Conservation (phyloP, 495 filamentous ascomycete species). For the Aspergillus sclerotioniger region DNA sequence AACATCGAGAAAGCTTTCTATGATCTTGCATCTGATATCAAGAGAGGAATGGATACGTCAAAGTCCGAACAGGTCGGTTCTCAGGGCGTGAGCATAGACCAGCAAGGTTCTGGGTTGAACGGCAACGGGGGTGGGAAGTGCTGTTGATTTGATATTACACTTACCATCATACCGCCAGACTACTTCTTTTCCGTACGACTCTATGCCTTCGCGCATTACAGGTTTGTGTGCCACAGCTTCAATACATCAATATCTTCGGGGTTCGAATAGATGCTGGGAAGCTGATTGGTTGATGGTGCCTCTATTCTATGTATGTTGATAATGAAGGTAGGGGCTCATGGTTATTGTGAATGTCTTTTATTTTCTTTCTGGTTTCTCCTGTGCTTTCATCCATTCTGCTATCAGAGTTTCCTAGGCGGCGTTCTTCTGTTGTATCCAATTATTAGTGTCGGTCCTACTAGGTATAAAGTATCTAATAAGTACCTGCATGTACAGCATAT, state of each 20-base stretch:
- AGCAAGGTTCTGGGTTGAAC: slow-evolving; percentile 55
- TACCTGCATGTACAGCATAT: too few species aligned
- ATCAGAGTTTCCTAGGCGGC: neutral
- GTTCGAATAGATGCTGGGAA: neutral
- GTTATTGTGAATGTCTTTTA: slow-evolving; percentile 7
- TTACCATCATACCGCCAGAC: neutral
- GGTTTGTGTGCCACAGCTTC: neutral
- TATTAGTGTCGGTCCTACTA: neutral
- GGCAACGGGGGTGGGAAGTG: slow-evolving; percentile 73
- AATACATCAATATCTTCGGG: neutral
- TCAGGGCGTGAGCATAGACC: slow-evolving; percentile 70
- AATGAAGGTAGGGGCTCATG: slow-evolving; percentile 4
- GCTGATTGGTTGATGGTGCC: neutral
- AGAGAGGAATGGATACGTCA: slow-evolving; percentile 75
- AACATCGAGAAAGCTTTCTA: slow-evolving; percentile 99
- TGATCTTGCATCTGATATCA: slow-evolving; percentile 92
- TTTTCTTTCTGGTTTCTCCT: neutral
- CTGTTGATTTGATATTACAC: slow-evolving; percentile 56
- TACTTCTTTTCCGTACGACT: neutral
- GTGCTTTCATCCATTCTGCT: slow-evolving; percentile 14
- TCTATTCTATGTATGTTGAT: slow-evolving; percentile 4
- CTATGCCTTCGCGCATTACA: neutral
- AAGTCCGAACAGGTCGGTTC: slow-evolving; percentile 69
- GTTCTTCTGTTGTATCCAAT: neutral
- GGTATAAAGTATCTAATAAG: too few species aligned